Evolutionary conservation across 2,329 filamentous ascomycete genomes (phyloP).

Genomic region (Fusarium nodosum): DNA sequence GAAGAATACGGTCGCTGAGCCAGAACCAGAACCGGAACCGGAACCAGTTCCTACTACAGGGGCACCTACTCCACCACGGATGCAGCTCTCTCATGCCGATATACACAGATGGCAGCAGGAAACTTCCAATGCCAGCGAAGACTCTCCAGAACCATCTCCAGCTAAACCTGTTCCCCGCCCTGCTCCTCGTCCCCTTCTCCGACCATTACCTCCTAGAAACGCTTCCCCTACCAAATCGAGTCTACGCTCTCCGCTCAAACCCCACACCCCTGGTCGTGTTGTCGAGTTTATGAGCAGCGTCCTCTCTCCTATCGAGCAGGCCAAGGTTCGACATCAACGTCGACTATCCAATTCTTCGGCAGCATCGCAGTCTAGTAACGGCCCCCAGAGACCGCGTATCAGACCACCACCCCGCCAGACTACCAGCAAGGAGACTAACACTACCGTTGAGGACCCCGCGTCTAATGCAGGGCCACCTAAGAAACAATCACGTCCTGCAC

Average conservation of each 20-base stretch:
- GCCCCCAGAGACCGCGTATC: conserved; percentile 26
- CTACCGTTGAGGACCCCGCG: conserved; percentile 47
- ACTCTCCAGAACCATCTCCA: conserved; percentile 50
- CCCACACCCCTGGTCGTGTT: conserved; percentile 69
- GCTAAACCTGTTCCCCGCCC: conserved; percentile 5
- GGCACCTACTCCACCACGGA: conserved; percentile 55
- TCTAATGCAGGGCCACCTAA: conserved; percentile 48
- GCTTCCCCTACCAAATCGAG: conserved; percentile 70
- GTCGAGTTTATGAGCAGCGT: conserved; percentile 70
- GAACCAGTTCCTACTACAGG: conserved; percentile 39
- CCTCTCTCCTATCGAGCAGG: conserved; percentile 61
- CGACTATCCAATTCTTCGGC: conserved; percentile 48
- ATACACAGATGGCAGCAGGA: conserved; percentile 60
- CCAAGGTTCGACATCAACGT: conserved; percentile 52
- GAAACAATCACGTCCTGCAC: conserved; percentile 33
- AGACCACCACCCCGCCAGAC: conserved; percentile 29
- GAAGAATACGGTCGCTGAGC: conserved; percentile 1
- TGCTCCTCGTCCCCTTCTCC: conserved; percentile 58
- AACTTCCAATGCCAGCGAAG: conserved; percentile 56
- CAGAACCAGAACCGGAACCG: conserved; percentile 9
- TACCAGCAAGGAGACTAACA: conserved; percentile 55
- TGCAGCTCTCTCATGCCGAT: conserved; percentile 59
- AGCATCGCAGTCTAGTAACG: conserved; percentile 33
- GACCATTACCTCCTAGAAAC: conserved; percentile 64
- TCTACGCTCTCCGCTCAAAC: conserved; percentile 69